Percentiles rank a stretch among this genome's conserved stretches.
Conservation (phyloP, 2,329 filamentous ascomycete genomes). For the Apiospora kogelbergensis region DNA sequence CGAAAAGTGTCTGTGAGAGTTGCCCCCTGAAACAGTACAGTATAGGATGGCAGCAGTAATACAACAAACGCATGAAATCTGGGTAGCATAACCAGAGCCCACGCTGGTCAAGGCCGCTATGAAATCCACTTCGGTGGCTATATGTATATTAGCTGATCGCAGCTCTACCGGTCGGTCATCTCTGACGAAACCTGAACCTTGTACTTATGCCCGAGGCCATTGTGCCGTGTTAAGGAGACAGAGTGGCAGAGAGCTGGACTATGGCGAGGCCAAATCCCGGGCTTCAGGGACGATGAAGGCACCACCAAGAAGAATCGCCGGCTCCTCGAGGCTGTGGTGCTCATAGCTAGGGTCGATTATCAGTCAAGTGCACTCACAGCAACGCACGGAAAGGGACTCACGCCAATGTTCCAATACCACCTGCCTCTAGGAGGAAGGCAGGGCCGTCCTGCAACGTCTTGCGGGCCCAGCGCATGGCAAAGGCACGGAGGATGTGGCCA, state of each 20-base stretch:
- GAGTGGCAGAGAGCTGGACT: not conserved
- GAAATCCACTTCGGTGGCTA: no score
- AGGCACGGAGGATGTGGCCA: conserved; percentile 83
- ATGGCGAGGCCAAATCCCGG: not conserved
- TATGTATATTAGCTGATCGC: no score
- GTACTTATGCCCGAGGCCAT: not conserved
- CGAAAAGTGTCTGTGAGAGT: no score
- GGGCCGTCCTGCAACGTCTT: conserved; percentile 74
- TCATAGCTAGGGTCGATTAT: conserved; percentile 61
- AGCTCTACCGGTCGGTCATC: no score
- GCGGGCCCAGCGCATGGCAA: conserved; percentile 83
- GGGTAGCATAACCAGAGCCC: no score
- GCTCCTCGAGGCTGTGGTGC: conserved; percentile 74
- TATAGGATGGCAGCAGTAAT: no score
- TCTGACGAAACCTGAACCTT: not conserved
- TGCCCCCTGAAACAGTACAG: no score
- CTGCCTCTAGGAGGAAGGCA: conserved; percentile 81
- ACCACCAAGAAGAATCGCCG: conserved; percentile 75
- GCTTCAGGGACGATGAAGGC: conserved; percentile 55
- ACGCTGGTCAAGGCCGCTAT: not conserved
- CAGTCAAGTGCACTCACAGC: conserved; percentile 14
- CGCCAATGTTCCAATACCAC: conserved; percentile 81
- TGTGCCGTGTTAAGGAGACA: not conserved
- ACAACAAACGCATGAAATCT: no score
- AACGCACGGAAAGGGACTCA: conserved; percentile 32